Evolutionary conservation across 805 yeast genomes (phyloP).

Genomic region (Hagleromyces aurorensis): DNA sequence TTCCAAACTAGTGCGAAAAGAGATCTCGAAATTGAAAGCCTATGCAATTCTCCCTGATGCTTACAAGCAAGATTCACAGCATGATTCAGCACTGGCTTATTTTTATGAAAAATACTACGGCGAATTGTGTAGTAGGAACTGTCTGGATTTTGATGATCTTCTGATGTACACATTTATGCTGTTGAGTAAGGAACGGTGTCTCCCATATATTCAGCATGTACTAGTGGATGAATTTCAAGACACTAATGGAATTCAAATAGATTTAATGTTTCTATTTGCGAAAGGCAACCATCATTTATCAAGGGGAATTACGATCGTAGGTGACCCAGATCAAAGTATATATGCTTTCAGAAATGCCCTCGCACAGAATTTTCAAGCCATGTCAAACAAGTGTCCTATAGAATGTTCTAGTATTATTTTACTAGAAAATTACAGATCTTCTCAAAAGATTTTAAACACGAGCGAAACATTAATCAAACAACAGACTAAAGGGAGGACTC

Average conservation of each 20-base stretch:
- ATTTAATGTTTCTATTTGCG: slow-evolving; percentile 50
- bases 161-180: slow-evolving; percentile 48
- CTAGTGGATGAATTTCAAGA: slow-evolving; percentile 95
- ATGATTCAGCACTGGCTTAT: slow-evolving; percentile 29
- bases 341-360: slow-evolving; percentile 83
- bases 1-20: slow-evolving; percentile 33
- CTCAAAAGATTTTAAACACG: slow-evolving; percentile 51
- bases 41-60: slow-evolving; percentile 40
- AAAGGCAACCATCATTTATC: slow-evolving; percentile 33
- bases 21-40: slow-evolving; percentile 52
- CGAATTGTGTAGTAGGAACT: slow-evolving; percentile 34
- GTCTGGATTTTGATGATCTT: slow-evolving; percentile 81
- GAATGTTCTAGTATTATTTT: slow-evolving; percentile 36
- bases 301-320: slow-evolving; percentile 74
- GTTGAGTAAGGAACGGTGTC: slow-evolving; percentile 36
- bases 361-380: slow-evolving; percentile 51
- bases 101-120: slow-evolving; percentile 50
- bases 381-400: slow-evolving; percentile 38
- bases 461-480: slow-evolving; percentile 62
- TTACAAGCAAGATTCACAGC: slow-evolving; percentile 24
- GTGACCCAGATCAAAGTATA: slow-evolving; percentile 95
- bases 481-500: slow-evolving; percentile 35
- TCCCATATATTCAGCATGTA: slow-evolving; percentile 54
- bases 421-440: slow-evolving; percentile 74
- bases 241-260: slow-evolving; percentile 70